A percentile compares a stretch with the other conserved stretches of the same genome.
phyloP scores from a whole-genome alignment of 1,284 basidiomycete genomes.

The Ustilago sp. region DNA sequence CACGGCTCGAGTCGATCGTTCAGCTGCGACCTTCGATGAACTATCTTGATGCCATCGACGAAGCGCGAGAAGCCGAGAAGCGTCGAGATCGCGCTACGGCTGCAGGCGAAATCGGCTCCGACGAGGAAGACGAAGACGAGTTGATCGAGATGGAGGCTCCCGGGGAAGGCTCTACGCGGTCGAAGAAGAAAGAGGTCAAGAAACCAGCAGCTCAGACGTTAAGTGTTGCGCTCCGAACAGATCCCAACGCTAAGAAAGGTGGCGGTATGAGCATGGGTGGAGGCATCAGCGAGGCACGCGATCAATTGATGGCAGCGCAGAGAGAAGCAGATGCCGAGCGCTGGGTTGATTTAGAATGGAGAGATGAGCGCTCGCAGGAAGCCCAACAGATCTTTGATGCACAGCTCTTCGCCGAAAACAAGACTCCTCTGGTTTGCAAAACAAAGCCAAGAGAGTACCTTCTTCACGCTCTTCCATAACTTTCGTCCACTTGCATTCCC shows the following conservation, averaged over 20 bases:
- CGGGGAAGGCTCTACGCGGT: conserved; percentile 32
- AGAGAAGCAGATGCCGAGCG: conserved; percentile 66
- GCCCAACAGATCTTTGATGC: conserved; percentile 48
- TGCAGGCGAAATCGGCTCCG: conserved; percentile 46
- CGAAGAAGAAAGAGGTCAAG: conserved; percentile 51
- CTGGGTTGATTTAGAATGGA: conserved; percentile 68
- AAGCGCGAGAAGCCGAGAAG: conserved; percentile 55
- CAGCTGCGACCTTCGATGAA: conserved; percentile 68
- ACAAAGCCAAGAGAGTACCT: conserved; percentile 60
- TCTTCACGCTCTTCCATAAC: conserved; percentile 37
- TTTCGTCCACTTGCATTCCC: neutral
- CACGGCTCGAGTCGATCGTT: conserved; percentile 58
- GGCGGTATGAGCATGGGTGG: conserved; percentile 40
- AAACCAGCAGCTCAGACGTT: conserved; percentile 52
- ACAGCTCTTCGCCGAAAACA: conserved; percentile 55
- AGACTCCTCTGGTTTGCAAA: conserved; percentile 46
- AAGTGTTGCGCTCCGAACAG: conserved; percentile 60
- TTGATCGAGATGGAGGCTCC: conserved; percentile 51
- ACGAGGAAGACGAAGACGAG: conserved; percentile 57
- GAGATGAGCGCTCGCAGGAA: conserved; percentile 43
- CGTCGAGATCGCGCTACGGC: conserved; percentile 55
- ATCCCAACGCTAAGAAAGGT: conserved; percentile 33
- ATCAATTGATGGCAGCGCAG: conserved; percentile 58
- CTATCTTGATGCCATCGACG: conserved; percentile 65
- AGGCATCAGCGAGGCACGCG: conserved; percentile 43